Base-by-base conservation (phyloP, 2,329 filamentous ascomycete species). In the Fusarium sp. region DNA sequence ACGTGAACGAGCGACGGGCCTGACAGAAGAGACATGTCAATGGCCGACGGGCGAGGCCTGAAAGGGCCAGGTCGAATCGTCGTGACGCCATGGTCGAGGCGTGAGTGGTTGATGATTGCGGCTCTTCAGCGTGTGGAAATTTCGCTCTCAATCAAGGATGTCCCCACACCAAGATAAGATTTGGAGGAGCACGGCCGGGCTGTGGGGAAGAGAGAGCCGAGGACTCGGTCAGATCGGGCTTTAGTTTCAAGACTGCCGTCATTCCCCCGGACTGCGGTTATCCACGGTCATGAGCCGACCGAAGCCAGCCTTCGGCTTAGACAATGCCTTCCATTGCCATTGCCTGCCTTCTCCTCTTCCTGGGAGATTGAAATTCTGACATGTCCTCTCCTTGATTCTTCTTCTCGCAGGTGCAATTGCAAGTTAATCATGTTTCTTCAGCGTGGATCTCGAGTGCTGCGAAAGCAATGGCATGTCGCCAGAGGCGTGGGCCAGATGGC, bases 401-500 rank as follows among this genome's bases (percentile, higher is more conserved):
- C 66, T 73, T 40, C 63, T 69, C 58, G 45, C 73, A 71, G 65
- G 47, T 56, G 22, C 63, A 73, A 71, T 74, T 64, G 35, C 62
- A 65, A 70, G 56, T 50, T 50, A 38, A 75, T 50, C 57, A 92
- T 92, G 90, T 88, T 90, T 82, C 83, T 89, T 66, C 88, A 86
- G 75, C 83, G 86, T 72, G 84, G 86, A 79, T 86, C 88, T 50
- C 85, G 87, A 76, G 83, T 84, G 67, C 79, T 90, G 71, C 85
- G 85, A 71, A 85, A 83, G 72, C 88, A 89, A 86, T 87, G 86
- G 85, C 85, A 82, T 70, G 79, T 85, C 60, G 86, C 84, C 77
- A 85, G 80, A 68, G 81, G 82, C 74, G 75, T 85, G 68, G 77
- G 80, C 74, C 83, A 80, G 69, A 79, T 83, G 76, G 78, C 80